These are phyloP conservation scores for Mortierella sp. DNA, from an alignment of 371 early-diverging fungal genomes.

Conservation along the genomic window DNA sequence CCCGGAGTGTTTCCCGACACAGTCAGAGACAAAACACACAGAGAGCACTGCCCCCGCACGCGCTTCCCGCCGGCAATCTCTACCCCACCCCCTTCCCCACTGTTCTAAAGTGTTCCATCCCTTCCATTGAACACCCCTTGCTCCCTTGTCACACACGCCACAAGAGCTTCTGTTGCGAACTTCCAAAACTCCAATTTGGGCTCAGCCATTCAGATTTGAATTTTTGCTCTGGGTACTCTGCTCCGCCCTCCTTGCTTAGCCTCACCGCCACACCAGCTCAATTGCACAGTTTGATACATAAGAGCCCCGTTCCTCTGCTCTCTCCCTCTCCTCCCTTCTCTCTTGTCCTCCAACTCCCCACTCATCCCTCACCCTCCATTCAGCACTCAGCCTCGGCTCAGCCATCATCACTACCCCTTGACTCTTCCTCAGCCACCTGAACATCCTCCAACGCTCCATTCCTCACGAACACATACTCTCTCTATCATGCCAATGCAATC, in stretches of 20 bases:
- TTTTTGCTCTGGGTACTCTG: not conserved
- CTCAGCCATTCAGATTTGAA: slow-evolving; percentile 15
- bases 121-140: slow-evolving; percentile 1
- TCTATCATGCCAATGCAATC: slow-evolving; percentile 40
- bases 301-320: slow-evolving; percentile 1
- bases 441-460: not conserved
- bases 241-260: slow-evolving; percentile 1
- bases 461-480: not conserved
- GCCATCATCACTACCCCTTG: not conserved
- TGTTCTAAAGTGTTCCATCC: not conserved
- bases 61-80: no score
- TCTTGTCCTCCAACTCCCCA: not conserved
- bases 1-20: no score
- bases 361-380: not conserved
- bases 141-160: not conserved
- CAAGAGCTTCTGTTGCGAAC: slow-evolving; percentile 29
- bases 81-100: not conserved
- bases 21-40: no score
- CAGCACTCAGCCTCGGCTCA: not conserved
- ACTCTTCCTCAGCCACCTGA: not conserved
- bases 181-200: slow-evolving; percentile 49
- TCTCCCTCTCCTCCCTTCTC: slow-evolving; percentile 1
- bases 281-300: no score
- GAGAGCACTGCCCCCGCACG: no score
- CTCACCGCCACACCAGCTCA: no score